Evolutionary conservation across 2,329 filamentous ascomycete genomes (phyloP).

Genomic region (Lasiodiplodia gonubiensis): DNA sequence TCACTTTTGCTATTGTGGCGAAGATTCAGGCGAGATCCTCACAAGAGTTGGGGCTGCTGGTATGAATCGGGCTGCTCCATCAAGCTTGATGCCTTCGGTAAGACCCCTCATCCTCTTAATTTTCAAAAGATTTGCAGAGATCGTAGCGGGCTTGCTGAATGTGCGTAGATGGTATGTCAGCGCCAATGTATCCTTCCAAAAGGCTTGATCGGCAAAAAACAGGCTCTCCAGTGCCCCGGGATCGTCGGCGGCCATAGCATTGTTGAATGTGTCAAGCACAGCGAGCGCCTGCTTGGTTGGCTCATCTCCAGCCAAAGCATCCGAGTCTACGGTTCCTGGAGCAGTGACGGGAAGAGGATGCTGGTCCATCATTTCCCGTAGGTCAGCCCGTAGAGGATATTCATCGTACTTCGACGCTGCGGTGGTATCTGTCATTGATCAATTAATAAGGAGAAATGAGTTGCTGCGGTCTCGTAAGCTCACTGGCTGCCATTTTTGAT

Average conservation of each 20-base stretch:
- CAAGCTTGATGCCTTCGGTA: background rate
- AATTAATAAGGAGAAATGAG: background rate
- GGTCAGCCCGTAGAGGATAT: background rate
- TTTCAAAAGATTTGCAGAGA: slow-evolving; percentile 7
- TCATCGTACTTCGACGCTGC: background rate
- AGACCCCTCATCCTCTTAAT: background rate
- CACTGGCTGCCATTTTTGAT: slow-evolving; percentile 6
- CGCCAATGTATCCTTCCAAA: slow-evolving; percentile 9
- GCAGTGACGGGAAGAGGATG: slow-evolving; percentile 1
- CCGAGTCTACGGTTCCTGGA: background rate
- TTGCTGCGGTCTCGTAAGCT: background rate
- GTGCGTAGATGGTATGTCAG: slow-evolving; percentile 19
- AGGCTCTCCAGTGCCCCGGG: background rate
- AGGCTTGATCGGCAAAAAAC: background rate
- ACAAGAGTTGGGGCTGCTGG: slow-evolving; percentile 13
- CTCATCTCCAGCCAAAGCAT: background rate
- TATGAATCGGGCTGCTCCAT: background rate
- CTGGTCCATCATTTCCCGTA: slow-evolving; percentile 1
- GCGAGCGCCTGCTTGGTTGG: background rate
- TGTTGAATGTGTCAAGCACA: slow-evolving; percentile 1
- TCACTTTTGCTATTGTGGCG: background rate
- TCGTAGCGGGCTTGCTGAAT: background rate
- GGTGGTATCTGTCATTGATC: background rate
- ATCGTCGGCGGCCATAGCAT: background rate
- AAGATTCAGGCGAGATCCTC: background rate